Percentiles rank a stretch among this genome's conserved stretches.
Conservation (phyloP, 2,329 filamentous ascomycete species). For the Thermomyces lanuginosus region DNA sequence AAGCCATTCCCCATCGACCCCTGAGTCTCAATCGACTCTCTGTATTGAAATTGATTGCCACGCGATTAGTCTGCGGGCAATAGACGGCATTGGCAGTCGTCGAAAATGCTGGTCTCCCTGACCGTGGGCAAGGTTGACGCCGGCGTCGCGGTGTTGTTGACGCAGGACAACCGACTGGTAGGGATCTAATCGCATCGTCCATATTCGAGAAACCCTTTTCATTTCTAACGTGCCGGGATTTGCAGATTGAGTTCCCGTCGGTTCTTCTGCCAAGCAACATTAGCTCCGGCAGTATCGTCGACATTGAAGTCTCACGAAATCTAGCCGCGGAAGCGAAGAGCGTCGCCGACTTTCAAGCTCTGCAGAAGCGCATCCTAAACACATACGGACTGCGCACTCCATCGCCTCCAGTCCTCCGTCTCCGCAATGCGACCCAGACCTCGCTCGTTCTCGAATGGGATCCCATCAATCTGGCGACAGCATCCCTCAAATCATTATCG, state of each 20-base stretch:
- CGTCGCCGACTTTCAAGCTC: constrained; percentile 57
- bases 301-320: constrained; percentile 90
- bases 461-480: constrained; percentile 78
- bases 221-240: not conserved
- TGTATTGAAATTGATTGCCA: not conserved
- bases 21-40: too few species aligned
- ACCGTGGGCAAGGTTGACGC: constrained; percentile 99
- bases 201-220: not conserved
- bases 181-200: constrained; percentile 18
- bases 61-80: not conserved
- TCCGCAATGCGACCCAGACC: constrained; percentile 96
- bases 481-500: constrained; percentile 73
- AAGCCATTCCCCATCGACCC: too few species aligned
- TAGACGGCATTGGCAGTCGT: too few species aligned
- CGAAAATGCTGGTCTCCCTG: constrained; percentile 79
- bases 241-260: constrained; percentile 92
- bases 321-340: constrained; percentile 57
- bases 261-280: constrained; percentile 93
- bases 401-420: constrained; percentile 60
- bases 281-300: constrained; percentile 88
- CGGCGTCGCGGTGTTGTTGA: constrained; percentile 90
- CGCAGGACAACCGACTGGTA: constrained; percentile 91
- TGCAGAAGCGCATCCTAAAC: constrained; percentile 78
- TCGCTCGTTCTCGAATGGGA: constrained; percentile 97
- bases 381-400: constrained; percentile 75